Percentiles rank a stretch among this genome's conserved stretches.
These are phyloP conservation scores for Choiromyces venosus DNA, from an alignment of 495 filamentous ascomycete genomes.

Conservation along the genomic window DNA sequence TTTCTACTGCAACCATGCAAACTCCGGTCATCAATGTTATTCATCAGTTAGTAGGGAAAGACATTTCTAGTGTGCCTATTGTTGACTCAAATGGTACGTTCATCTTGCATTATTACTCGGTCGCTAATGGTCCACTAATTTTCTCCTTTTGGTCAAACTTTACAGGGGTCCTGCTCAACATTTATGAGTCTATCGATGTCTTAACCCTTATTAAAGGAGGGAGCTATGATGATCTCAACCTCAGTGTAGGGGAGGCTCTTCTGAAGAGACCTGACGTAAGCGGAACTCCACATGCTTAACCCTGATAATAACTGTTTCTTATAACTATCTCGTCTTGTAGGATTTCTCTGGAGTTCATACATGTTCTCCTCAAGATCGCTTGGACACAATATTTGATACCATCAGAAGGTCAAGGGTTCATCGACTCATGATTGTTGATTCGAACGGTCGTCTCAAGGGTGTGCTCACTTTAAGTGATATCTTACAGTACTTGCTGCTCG, in stretches of 20 bases:
- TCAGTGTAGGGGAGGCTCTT: constrained; percentile 84
- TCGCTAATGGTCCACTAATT: neutral
- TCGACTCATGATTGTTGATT: constrained; percentile 85
- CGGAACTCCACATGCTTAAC: neutral
- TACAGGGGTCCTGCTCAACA: constrained; percentile 74
- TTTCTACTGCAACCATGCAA: constrained; percentile 82
- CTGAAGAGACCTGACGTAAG: constrained; percentile 73
- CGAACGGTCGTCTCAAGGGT: constrained; percentile 74
- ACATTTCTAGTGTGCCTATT: constrained; percentile 93
- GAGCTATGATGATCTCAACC: constrained; percentile 79
- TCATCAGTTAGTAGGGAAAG: constrained; percentile 82
- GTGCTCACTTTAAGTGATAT: constrained; percentile 95
- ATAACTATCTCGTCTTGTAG: constrained; percentile 44
- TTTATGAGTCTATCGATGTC: constrained; percentile 97
- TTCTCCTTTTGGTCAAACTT: constrained; percentile 9
- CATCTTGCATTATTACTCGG: neutral
- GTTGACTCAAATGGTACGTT: constrained; percentile 66
- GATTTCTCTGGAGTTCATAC: constrained; percentile 97
- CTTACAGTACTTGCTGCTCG: constrained; percentile 84
- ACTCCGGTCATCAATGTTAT: constrained; percentile 95
- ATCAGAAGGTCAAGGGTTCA: constrained; percentile 92
- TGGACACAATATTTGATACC: constrained; percentile 95
- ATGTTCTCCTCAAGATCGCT: constrained; percentile 80
- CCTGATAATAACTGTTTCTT: constrained; percentile 1
- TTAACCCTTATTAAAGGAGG: constrained; percentile 93